Evolutionary conservation across 2,329 filamentous ascomycete genomes (phyloP), one percentile per base, ranked within the genome.

Genomic region (Coniochaeta sp.): DNA sequence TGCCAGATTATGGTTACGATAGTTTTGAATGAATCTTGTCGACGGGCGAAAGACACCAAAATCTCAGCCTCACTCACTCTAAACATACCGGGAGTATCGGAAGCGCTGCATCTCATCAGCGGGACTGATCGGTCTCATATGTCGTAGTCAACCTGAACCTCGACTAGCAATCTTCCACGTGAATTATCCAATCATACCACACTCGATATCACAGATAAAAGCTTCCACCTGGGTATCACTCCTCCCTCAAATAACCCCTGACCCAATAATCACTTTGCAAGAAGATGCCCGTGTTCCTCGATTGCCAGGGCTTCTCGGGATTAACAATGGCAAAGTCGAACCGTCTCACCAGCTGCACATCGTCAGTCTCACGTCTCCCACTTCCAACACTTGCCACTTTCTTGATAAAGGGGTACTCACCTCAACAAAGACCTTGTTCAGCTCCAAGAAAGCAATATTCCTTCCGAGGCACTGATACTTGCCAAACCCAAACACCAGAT

Each of bases 391-490:
- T n/a, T n/a, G n/a, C 26, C 36, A 31, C 12, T 8, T 40, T 34
- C 7, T 57, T 26, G 11, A 36, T 28, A n/a, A 52, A 19, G 22
- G 8, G 54, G 34, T 26, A 63, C 64, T 40, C 60, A 70, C 66
- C 64, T 70, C 66, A 33, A 68, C 62, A 58, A 70, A 58, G 3
- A 66, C 44, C 63, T 73, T 73, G 17, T 68, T 64, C 47, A 72
- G 47, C 64, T 73, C 70, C 64, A 71, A 65, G 33, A 67, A 50
- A 3, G 70, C 70, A 38, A 72, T 64, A 24, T 63, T 63, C 65
- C 68, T 69, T 1, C 72, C 72, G 12, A 72, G 57, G 58, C 72
- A 74, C 44, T 65, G 62, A 34, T 65, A 70, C 58, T 65, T 66
- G 2, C 71, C 71, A 57, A 64, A 70, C 19, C 71, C 68, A 61